Evolutionary conservation across 2,329 filamentous ascomycete species (phyloP).

Genomic region (Colletotrichum falcatum): DNA sequence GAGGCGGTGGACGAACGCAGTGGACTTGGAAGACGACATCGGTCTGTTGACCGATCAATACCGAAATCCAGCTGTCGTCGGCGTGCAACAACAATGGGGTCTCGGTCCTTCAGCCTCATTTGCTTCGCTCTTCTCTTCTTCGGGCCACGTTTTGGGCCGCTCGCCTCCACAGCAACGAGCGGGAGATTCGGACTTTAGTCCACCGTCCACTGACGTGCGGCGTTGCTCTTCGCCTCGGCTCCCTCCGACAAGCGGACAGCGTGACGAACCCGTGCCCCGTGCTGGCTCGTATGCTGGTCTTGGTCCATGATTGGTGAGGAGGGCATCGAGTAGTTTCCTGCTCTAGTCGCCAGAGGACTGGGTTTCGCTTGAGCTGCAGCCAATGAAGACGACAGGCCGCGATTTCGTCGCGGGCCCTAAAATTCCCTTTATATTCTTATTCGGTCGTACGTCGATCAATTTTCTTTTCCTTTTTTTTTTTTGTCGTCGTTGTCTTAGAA

Average conservation of each 20-base stretch:
- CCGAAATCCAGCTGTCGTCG: conserved; percentile 2
- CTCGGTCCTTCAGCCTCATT: conserved; percentile 33
- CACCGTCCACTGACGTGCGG: conserved; percentile 24
- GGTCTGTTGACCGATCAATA: background rate
- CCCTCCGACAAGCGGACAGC: conserved; percentile 26
- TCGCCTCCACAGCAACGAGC: conserved; percentile 1
- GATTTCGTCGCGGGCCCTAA: conserved; percentile 32
- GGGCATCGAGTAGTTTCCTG: conserved; percentile 35
- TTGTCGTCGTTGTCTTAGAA: background rate
- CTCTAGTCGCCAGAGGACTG: conserved; percentile 22
- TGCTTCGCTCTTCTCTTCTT: conserved; percentile 10
- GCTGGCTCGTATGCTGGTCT: conserved; percentile 34
- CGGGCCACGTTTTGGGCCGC: conserved; percentile 25
- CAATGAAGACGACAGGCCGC: conserved; percentile 29
- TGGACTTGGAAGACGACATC: background rate
- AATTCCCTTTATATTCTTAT: conserved; percentile 30
- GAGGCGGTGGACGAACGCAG: conserved; percentile 38
- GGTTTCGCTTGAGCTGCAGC: conserved; percentile 18
- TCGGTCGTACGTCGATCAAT: conserved; percentile 24
- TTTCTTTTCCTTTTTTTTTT: conserved; percentile 2
- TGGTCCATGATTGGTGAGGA: conserved; percentile 41
- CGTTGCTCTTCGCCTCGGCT: conserved; percentile 36
- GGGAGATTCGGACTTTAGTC: conserved; percentile 10
- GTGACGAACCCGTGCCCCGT: conserved; percentile 43
- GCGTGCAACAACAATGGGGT: background rate